Evolutionary conservation across 2,329 filamentous ascomycete genomes (phyloP), one percentile per base, ranked within the genome.

Genomic region (Colletotrichum musae): DNA sequence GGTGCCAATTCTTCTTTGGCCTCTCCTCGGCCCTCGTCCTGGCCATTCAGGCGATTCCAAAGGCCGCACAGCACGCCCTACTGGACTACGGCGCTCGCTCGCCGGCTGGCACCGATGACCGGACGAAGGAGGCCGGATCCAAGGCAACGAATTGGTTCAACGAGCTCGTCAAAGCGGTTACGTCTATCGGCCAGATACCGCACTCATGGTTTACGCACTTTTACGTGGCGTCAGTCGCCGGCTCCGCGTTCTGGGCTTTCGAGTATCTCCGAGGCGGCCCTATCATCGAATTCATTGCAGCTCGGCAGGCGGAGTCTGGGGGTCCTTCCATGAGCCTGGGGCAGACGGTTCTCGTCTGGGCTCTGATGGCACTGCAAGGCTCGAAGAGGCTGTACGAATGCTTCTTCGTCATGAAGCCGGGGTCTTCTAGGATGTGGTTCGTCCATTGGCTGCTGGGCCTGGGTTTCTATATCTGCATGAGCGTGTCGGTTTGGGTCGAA

Each of bases 151-250:
- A 36, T 52, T 16, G 51, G 50, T 53, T 68, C 62, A 32, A 45
- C 36, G n/a, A 52, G 12, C 12, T 72, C 7, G 43, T 64, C 48
- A 69, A 65, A 52, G 58, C 67, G 5, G 71, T 71, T 67, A 81
- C 83, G 4, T 80, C 82, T 2, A 71, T 80, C 52, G 81, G 81
- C 73, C 88, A 89, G 77, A 92, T 98, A 43, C 94, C 95, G 24
- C 96, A 98, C 81, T 88, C 88, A 71, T 98, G 93, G 91, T 98
- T 98, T 80, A 87, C 86, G 51, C 93, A 96, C 74, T 98, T 97
- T 82, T 98, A 99, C 79, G 77, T 93, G 61, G 78, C 90, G 43
- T 95, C 93, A 4, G 81, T 94, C 5, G 77, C 83, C 2, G 90
- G 89, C 68, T 95, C 93, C 0, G 75, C 89, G 5, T 92, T 95